Percentiles rank a stretch among this genome's conserved stretches.
Evolutionary conservation across 1,284 basidiomycete species (phyloP).

Genomic region (Coniferiporia weirii): DNA sequence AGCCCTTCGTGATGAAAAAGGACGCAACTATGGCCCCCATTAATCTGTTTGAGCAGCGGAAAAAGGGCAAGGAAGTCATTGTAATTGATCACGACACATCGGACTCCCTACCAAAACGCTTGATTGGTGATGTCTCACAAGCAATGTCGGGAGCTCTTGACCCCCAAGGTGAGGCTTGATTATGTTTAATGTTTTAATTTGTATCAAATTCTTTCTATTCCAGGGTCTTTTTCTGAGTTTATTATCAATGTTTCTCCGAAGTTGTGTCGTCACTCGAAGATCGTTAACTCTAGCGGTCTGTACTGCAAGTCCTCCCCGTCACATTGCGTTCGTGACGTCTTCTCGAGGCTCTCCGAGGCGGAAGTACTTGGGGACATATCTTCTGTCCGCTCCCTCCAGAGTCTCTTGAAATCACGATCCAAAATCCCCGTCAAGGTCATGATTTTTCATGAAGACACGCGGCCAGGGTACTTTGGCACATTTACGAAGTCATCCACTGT

Average conservation of each 20-base stretch:
- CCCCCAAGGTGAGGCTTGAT: conserved; percentile 5
- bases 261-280: neutral
- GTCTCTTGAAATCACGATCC: conserved; percentile 50
- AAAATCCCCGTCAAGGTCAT: conserved; percentile 67
- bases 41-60: conserved; percentile 55
- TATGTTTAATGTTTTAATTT: neutral
- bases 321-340: conserved; percentile 50
- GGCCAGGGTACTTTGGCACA: conserved; percentile 84
- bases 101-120: conserved; percentile 11
- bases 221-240: conserved; percentile 2
- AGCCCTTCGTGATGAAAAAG: conserved; percentile 71
- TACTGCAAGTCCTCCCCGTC: conserved; percentile 29
- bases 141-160: neutral
- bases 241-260: conserved; percentile 1
- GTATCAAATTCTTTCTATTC: neutral
- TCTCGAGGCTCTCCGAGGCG: conserved; percentile 61
- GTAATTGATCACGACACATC: conserved; percentile 47
- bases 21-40: conserved; percentile 62
- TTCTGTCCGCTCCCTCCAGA: conserved; percentile 51
- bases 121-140: neutral
- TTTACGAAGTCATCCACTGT: conserved; percentile 72
- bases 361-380: conserved; percentile 66
- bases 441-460: conserved; percentile 68
- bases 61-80: conserved; percentile 43
- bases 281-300: neutral